These are phyloP conservation scores for Neocatenulostroma microsporum DNA, from an alignment of 2,329 filamentous ascomycete genomes.

Conservation along the genomic window DNA sequence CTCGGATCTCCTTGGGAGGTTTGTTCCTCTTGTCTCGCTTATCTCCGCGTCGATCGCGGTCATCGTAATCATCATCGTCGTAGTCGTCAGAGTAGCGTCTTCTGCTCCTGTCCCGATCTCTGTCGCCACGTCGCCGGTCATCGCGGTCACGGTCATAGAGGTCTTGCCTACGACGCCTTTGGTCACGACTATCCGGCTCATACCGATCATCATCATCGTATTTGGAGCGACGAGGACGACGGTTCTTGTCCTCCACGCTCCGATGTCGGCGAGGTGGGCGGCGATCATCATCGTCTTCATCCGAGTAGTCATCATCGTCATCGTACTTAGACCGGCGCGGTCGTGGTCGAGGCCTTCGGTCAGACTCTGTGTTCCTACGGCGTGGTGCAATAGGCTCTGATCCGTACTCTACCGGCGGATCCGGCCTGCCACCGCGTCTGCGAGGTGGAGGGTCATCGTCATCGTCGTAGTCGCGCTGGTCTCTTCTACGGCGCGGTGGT, in stretches of 20 bases:
- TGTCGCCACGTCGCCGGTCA: conserved; percentile 11
- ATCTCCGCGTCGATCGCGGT: conserved; percentile 14
- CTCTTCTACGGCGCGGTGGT: conserved; percentile 7
- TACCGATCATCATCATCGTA: conserved; percentile 15
- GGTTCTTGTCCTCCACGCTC: conserved; percentile 3
- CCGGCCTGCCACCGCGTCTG: conserved; percentile 15
- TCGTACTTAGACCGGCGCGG: conserved; percentile 17
- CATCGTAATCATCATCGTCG: conserved; percentile 14
- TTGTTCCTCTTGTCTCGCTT: conserved; percentile 13
- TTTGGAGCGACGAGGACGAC: conserved; percentile 4
- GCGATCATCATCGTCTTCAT: conserved; percentile 7
- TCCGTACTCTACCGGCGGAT: conserved; percentile 21
- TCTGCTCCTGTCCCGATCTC: conserved; percentile 12
- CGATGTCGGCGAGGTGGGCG: conserved; percentile 6
- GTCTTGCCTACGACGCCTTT: conserved; percentile 14
- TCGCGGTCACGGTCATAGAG: conserved; percentile 18
- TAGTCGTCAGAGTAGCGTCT: conserved; percentile 13
- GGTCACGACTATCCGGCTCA: conserved; percentile 15
- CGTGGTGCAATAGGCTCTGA: conserved; percentile 22
- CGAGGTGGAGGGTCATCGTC: conserved; percentile 21
- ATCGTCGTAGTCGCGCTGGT: conserved; percentile 15
- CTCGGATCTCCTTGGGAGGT: conserved; percentile 23
- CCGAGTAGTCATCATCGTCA: conserved; percentile 18
- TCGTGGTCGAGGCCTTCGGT: conserved; percentile 10
- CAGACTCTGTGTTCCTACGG: conserved; percentile 17